Evolutionary conservation across 2,329 filamentous ascomycete species (phyloP), one percentile per base, ranked within the genome.

Genomic region (Neofusicoccum kwambonambiense): DNA sequence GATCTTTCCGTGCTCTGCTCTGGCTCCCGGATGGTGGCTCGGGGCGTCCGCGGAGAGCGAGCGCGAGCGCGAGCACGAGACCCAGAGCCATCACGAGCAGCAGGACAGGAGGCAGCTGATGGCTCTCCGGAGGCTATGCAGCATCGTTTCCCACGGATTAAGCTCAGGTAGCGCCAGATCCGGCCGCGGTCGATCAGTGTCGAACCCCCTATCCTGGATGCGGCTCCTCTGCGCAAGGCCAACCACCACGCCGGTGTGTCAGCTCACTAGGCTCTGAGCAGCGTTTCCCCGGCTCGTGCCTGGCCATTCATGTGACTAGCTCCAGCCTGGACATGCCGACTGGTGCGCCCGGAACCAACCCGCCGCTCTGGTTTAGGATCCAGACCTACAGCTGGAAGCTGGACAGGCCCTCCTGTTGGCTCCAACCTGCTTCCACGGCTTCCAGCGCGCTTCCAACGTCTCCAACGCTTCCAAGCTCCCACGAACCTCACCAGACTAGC

Each of bases 181-280:
- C 15, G n/a, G n/a, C 39, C 22, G 41, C 37, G 27, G n/a, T 13
- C 37, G 19, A 22, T 45, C 56, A 7, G 41, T 37, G 12, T 19
- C 37, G 4, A 31, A 17, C 4, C 37, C 34, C 49, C 37, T 57
- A 39, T n/a, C 37, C 42, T 47, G 42, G 39, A 60, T 60, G 56
- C 56, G 56, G 56, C 56, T 60, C 56, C 56, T 60, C 13, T 7
- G 13, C 19, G 39, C 37, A 45, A 58, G 39, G 54, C 54, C 54
- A 6, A 4, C 37, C 37, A 22, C n/a, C 37, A 56, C 8, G 44
- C 54, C 41, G 39, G 41, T 19, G 42, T 47, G 42, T 37, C 56
- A 60, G 56, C 27, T 13, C 31, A 47, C 41, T 35, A 31, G 22
- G 47, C 13, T 11, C 17, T 31, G 8, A 22, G 3, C 45, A 22